Conservation (phyloP, 23 red algal species). For the Pyropia yezoensis region DNA sequence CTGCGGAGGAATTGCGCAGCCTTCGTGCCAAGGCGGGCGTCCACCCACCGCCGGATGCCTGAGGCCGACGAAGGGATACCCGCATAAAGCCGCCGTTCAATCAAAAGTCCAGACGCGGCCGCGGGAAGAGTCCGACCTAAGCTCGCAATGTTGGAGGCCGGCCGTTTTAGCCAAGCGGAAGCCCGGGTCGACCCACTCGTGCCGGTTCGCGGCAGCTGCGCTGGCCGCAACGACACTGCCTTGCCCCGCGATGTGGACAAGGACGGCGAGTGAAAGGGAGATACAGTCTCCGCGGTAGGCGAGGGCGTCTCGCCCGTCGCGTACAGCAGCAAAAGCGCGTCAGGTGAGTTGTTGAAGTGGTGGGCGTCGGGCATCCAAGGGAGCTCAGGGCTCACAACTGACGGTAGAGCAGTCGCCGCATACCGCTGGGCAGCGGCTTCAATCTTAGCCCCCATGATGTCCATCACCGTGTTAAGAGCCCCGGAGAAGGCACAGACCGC, state of each 20-base stretch:
- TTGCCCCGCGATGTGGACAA: too few relatives aligned
- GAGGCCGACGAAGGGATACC: slow-evolving; percentile 7
- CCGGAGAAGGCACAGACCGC: slow-evolving; percentile 12
- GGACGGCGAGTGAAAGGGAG: too few relatives aligned
- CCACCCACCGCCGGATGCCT: slow-evolving; percentile 9
- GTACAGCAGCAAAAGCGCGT: too few relatives aligned
- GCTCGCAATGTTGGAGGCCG: slow-evolving; percentile 4
- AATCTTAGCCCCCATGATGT: slow-evolving; percentile 15
- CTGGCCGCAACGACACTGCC: too few relatives aligned
- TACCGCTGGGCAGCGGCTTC: slow-evolving; percentile 7
- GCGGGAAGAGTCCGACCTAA: slow-evolving; percentile 8
- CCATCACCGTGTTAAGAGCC: slow-evolving; percentile 19
- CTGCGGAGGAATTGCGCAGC: not conserved
- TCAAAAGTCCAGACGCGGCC: not conserved
- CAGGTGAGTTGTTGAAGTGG: too few relatives aligned
- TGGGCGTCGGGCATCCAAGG: too few relatives aligned
- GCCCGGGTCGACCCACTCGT: not conserved
- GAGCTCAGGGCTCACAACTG: too few relatives aligned
- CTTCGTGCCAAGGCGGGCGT: slow-evolving; percentile 12
- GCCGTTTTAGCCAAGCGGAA: not conserved
- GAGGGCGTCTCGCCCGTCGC: too few relatives aligned
- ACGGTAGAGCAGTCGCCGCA: not conserved
- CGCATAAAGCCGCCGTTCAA: slow-evolving; percentile 15
- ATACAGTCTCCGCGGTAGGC: too few relatives aligned
- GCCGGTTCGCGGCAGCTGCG: too few relatives aligned